These are phyloP conservation scores for Pistacia integerrima DNA, from an alignment of 345 rosid species.

Conservation along the genomic window DNA sequence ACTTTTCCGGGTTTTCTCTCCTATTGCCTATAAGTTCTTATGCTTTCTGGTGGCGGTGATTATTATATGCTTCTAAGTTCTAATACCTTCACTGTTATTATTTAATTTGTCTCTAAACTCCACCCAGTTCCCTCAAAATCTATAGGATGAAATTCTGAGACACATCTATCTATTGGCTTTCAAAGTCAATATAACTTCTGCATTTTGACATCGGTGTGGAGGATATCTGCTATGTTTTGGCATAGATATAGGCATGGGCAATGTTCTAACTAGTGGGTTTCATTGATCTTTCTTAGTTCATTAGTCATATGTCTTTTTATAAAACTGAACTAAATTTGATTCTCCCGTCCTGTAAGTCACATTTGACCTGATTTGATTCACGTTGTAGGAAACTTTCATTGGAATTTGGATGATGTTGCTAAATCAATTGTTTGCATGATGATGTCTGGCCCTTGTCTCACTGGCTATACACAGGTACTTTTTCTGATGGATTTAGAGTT, in stretches of 20 bases:
- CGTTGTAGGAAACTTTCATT: constrained; percentile 83
- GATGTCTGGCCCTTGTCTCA: constrained; percentile 96
- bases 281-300: background rate
- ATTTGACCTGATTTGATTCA: constrained; percentile 16
- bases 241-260: background rate
- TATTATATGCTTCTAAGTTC: background rate
- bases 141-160: background rate
- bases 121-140: background rate
- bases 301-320: background rate
- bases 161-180: background rate
- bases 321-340: background rate
- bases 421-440: constrained; percentile 91
- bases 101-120: background rate
- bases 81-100: background rate
- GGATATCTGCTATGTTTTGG: background rate
- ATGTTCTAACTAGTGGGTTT: background rate
- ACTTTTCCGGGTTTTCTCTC: background rate
- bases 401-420: constrained; percentile 90
- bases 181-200: background rate
- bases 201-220: background rate
- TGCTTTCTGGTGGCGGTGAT: background rate
- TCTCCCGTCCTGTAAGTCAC: background rate
- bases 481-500: constrained; percentile 8
- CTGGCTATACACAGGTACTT: constrained; percentile 93
- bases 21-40: background rate